Percentiles rank a stretch among this genome's conserved stretches.
Conservation (phyloP, 1,284 basidiomycete species). For the Apiotrichum akiyoshidainum region DNA sequence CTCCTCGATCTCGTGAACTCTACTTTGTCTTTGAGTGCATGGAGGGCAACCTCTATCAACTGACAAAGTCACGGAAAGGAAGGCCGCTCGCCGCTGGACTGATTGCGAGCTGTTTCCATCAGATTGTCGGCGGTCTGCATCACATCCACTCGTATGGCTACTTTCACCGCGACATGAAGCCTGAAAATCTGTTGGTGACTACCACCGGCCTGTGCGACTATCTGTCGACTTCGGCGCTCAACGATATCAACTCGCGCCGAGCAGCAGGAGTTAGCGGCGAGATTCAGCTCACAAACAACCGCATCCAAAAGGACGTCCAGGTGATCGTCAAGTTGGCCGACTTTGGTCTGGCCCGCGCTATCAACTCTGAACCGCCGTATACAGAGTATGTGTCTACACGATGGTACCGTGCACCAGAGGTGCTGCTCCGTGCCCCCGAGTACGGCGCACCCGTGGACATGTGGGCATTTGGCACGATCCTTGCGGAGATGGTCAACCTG, state of each 20-base stretch:
- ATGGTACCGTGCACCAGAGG: conserved; percentile 99
- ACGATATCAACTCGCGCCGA: conserved; percentile 34
- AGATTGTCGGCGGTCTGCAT: conserved; percentile 83
- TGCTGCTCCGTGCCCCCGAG: conserved; percentile 82
- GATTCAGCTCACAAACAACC: background rate
- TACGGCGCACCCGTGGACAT: conserved; percentile 97
- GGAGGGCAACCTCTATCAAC: conserved; percentile 99
- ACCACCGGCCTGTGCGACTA: conserved; percentile 96
- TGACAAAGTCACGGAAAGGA: conserved; percentile 94
- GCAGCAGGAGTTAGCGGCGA: conserved; percentile 5
- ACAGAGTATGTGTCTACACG: conserved; percentile 98
- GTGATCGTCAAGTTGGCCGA: conserved; percentile 98
- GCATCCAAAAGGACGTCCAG: conserved; percentile 83
- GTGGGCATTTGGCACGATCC: conserved; percentile 98
- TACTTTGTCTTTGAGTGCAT: conserved; percentile 99
- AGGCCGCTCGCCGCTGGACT: conserved; percentile 91
- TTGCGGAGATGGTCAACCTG: conserved; percentile 93
- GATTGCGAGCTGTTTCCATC: conserved; percentile 89
- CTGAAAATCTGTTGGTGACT: conserved; percentile 99
- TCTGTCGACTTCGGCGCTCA: conserved; percentile 56
- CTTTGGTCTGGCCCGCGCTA: conserved; percentile 94
- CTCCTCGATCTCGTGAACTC: conserved; percentile 87
- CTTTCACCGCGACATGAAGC: conserved; percentile 99
- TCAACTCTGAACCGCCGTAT: conserved; percentile 82
- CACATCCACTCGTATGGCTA: conserved; percentile 92